A percentile compares a stretch with the other conserved stretches of the same genome.
Conservation (phyloP, 148 eudicot genomes). For the Polygonum aviculare region DNA sequence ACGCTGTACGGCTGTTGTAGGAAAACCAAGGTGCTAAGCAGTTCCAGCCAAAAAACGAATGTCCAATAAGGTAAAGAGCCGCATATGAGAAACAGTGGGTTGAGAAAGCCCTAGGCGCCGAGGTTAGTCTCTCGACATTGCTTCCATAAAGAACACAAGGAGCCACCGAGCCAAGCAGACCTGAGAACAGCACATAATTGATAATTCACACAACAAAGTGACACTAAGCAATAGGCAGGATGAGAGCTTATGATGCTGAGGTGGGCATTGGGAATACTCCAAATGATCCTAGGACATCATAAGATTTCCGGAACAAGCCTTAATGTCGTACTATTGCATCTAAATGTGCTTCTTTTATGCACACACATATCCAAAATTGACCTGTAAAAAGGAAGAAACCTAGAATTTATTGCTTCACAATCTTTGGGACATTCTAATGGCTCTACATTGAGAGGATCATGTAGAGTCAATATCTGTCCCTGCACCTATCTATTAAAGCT, state of each 20-base stretch:
- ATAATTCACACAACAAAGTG: background rate
- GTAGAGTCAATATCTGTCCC: background rate
- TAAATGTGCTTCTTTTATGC: background rate
- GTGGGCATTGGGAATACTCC: background rate
- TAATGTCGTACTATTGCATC: too few species aligned
- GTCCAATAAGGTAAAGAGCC: conserved; percentile 59
- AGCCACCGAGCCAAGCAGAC: conserved; percentile 76
- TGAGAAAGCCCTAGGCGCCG: conserved; percentile 49
- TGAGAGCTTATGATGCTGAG: background rate
- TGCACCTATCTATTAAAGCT: background rate
- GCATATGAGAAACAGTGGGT: conserved; percentile 73
- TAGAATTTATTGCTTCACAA: background rate
- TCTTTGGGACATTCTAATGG: background rate
- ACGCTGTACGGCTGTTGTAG: conserved; percentile 59
- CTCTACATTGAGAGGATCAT: background rate
- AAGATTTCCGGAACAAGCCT: background rate
- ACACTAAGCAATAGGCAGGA: background rate
- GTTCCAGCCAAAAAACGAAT: conserved; percentile 54
- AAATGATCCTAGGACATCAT: background rate
- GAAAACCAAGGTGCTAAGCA: conserved; percentile 77
- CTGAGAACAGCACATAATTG: background rate
- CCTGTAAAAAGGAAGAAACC: background rate
- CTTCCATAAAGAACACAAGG: conserved; percentile 87
- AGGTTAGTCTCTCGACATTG: conserved; percentile 71
- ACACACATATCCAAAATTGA: background rate